phyloP scores from a whole-genome alignment of 2,329 filamentous ascomycete species.

The Grosmannia serpens region DNA sequence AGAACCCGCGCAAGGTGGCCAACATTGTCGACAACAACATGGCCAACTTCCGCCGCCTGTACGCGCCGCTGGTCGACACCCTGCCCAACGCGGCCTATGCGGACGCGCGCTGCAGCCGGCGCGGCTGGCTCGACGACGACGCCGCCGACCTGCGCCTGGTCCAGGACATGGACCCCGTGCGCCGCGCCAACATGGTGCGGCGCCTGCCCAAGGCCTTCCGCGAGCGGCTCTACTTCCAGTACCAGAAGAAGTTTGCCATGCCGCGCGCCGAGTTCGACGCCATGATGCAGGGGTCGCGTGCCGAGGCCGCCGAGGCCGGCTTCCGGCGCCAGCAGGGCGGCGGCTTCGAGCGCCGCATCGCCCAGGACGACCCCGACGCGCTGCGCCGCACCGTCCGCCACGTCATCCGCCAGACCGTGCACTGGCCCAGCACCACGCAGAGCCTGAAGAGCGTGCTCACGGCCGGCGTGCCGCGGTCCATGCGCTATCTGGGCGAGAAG shows the following conservation, averaged over 20 bases:
- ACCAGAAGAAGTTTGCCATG: constrained; percentile 82
- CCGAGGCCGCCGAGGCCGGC: constrained; percentile 47
- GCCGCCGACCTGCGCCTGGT: constrained; percentile 56
- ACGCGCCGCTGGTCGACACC: constrained; percentile 78
- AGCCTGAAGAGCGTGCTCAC: constrained; percentile 76
- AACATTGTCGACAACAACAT: constrained; percentile 94
- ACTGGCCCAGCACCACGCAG: constrained; percentile 85
- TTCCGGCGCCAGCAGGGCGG: constrained; percentile 69
- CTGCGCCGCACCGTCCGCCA: constrained; percentile 59
- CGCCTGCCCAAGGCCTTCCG: constrained; percentile 80
- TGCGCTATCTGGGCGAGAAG: constrained; percentile 77
- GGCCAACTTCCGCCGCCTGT: constrained; percentile 80
- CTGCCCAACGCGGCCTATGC: constrained; percentile 79
- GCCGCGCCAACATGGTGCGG: constrained; percentile 91
- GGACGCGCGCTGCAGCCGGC: constrained; percentile 45
- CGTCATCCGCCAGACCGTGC: constrained; percentile 78
- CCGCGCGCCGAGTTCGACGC: constrained; percentile 71
- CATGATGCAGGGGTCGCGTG: constrained; percentile 68
- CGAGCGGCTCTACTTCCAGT: constrained; percentile 84
- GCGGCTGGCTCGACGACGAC: constrained; percentile 52
- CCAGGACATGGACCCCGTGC: constrained; percentile 88
- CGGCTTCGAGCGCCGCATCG: constrained; percentile 77
- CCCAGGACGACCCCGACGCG: constrained; percentile 51
- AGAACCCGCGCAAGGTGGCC: constrained; percentile 82
- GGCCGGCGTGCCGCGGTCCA: constrained; percentile 56